Conservation (phyloP, 78 protist genomes). For the Guillardia theta region DNA sequence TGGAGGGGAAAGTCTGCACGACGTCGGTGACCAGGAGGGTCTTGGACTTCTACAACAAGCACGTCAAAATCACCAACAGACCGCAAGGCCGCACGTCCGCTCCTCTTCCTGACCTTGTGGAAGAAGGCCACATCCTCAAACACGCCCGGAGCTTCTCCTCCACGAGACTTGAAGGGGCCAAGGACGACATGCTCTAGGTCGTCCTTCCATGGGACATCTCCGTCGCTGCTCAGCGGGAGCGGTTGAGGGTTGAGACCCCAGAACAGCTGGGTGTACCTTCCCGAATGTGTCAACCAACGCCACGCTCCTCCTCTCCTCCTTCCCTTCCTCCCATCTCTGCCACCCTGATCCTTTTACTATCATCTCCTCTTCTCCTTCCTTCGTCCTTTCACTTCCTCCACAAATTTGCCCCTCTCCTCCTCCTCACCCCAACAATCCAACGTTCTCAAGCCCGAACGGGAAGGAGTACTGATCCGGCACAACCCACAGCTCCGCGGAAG, state of each 20-base stretch:
- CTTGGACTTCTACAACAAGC: neutral
- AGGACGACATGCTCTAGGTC: neutral
- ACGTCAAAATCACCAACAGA: no score
- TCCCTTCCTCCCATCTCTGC: no score
- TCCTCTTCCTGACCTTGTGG: neutral
- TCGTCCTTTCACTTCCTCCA: no score
- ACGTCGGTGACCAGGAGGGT: conserved; percentile 14
- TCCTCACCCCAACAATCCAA: neutral
- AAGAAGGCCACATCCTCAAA: neutral
- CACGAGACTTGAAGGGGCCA: neutral
- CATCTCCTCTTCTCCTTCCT: no score
- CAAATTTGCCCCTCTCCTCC: no score
- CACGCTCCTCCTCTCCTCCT: no score
- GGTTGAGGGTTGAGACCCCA: neutral
- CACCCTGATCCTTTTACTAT: no score
- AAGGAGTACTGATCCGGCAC: conserved; percentile 9
- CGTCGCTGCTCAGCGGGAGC: neutral
- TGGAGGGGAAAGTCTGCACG: neutral
- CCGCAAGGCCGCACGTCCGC: no score
- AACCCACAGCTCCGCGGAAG: neutral
- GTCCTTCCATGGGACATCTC: neutral
- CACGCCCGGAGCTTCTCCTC: neutral
- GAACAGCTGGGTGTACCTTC: neutral
- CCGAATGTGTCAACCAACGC: no score
- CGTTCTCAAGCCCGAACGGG: conserved; percentile 16